Evolutionary conservation across 139 green algal species (phyloP).

Genomic region (Coelastrella sp.): DNA sequence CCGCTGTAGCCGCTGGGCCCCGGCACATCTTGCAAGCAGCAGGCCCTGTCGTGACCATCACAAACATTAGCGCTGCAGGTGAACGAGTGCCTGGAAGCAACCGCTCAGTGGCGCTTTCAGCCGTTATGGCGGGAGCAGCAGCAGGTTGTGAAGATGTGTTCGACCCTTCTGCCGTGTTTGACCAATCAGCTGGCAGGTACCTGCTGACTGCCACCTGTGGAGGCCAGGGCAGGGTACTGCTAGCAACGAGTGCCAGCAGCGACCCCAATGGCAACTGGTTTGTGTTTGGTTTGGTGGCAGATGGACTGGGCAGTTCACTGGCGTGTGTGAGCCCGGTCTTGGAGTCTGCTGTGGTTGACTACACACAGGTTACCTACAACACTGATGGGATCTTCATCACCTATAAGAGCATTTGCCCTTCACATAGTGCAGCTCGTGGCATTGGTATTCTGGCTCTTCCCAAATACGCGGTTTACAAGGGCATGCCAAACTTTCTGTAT

Average conservation of each 20-base stretch:
- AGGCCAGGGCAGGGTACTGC: constrained; percentile 23
- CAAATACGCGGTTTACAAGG: constrained; percentile 29
- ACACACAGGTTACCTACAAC: constrained; percentile 36
- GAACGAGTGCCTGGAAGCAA: neutral
- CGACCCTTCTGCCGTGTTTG: constrained; percentile 27
- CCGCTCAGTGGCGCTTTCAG: neutral
- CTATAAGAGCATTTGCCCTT: constrained; percentile 35
- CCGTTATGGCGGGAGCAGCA: constrained; percentile 24
- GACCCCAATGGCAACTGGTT: constrained; percentile 22
- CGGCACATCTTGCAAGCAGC: neutral
- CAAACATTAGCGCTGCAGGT: neutral
- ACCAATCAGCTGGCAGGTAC: constrained; percentile 9
- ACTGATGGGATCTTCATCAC: constrained; percentile 38
- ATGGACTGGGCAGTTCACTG: constrained; percentile 8
- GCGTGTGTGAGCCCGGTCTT: neutral
- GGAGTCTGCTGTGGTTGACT: constrained; percentile 25
- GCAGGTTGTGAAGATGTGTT: constrained; percentile 19
- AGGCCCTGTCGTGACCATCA: neutral
- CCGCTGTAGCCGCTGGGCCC: constrained; percentile 15
- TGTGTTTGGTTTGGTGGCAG: constrained; percentile 40
- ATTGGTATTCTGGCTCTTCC: constrained; percentile 29
- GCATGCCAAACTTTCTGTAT: constrained; percentile 1
- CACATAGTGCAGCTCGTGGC: neutral
- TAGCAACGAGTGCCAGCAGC: neutral
- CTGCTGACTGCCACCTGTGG: constrained; percentile 33